Base-by-base conservation (phyloP, 495 filamentous ascomycete species). In the Tuber indicum region DNA sequence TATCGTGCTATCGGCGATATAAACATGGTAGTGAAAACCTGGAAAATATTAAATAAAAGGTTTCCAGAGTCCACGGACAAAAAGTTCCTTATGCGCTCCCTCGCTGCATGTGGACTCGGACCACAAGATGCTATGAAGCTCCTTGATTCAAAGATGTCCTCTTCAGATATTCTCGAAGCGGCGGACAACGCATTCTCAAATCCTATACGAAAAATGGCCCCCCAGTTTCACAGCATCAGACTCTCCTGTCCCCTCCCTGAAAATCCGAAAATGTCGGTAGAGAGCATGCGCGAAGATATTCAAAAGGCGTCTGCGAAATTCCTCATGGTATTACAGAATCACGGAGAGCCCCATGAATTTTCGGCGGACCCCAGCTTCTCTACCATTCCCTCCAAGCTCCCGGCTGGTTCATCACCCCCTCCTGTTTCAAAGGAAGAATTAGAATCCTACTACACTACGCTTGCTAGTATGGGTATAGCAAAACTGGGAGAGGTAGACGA, bases 1-100 rank as follows among this genome's bases (percentile, higher is more conserved):
- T 66, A 66, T 36, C 36, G 58, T 14, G 7, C 4, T 4, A 66
- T 66, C 7, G 58, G 58, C 26, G 58, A 66, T 66, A 17, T 66
- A 66, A 66, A 36, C 14, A 66, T 66, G 58, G 58, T 66, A 36
- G 58, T 66, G 32, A 66, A 66, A 66, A 66, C 58, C 26, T 66
- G 58, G 58, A 66, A 66, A 36, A 3, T 12, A 36, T 17, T 66
- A 17, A 32, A 17, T 4, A 26, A 36, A 36, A 66, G 14, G 26
- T 66, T 36, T 16, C 58, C 58, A 36, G 0, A 5, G 14, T 16
- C 26, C 36, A 2, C 58, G 12, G 4, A 36, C 16, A 32, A 16
- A 17, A 19, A 36, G 7, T 2, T 17, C 26, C 26, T 66, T 12
- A 8, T 2, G 14, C 58, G 26, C 26, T 66, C 58, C 58, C 58